phyloP scores from a whole-genome alignment of 345 rosid species.

The Gynandropsis gynandra region DNA sequence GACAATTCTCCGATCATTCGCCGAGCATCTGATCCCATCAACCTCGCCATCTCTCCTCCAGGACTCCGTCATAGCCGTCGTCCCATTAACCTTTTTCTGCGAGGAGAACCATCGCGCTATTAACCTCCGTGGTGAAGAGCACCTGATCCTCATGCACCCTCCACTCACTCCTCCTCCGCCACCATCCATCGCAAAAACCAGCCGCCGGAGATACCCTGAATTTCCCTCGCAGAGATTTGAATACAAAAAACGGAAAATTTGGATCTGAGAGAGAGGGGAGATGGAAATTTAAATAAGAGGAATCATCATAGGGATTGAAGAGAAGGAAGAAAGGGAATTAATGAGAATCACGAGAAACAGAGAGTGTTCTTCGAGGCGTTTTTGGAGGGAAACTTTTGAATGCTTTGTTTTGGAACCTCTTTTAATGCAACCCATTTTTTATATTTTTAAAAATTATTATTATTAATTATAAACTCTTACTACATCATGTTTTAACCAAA shows the following conservation, averaged over 20 bases:
- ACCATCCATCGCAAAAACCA: slow-evolving; percentile 20
- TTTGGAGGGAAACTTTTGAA: slow-evolving; percentile 32
- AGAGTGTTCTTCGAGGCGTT: slow-evolving; percentile 6
- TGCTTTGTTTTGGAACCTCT: slow-evolving; percentile 6
- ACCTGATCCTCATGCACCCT: slow-evolving; percentile 23
- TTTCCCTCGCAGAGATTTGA: background rate
- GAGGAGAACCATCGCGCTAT: slow-evolving; percentile 21
- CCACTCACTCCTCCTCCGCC: slow-evolving; percentile 17
- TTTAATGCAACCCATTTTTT: slow-evolving; percentile 14
- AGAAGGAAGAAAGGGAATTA: slow-evolving; percentile 11
- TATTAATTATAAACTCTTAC: background rate
- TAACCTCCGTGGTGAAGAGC: slow-evolving; percentile 17
- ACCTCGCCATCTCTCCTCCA: slow-evolving; percentile 4
- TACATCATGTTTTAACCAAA: too few species aligned
- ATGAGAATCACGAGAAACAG: slow-evolving; percentile 29
- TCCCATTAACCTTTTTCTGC: slow-evolving; percentile 4
- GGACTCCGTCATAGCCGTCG: slow-evolving; percentile 1
- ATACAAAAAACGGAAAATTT: background rate
- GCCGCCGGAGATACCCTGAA: background rate
- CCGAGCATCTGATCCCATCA: background rate
- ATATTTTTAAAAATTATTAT: background rate
- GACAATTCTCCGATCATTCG: background rate
- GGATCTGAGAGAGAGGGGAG: background rate
- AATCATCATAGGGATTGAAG: slow-evolving; percentile 13
- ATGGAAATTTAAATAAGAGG: slow-evolving; percentile 9